phyloP scores from a whole-genome alignment of 805 yeast species.

The Starmera pachycereana region DNA sequence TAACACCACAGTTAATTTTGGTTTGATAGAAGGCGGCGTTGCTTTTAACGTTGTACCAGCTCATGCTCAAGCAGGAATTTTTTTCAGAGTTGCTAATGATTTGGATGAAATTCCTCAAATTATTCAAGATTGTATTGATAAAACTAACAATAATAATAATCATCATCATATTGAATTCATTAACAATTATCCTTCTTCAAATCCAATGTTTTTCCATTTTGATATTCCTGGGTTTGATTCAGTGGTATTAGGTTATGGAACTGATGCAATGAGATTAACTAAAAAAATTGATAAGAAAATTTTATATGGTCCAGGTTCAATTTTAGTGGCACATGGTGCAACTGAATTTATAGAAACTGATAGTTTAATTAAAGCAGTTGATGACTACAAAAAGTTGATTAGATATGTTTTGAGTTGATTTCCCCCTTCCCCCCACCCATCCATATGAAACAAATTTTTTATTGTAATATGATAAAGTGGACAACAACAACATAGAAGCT shows the following conservation, averaged over 20 bases:
- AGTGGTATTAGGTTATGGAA: constrained; percentile 35
- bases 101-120: constrained; percentile 24
- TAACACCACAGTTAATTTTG: constrained; percentile 48
- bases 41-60: constrained; percentile 58
- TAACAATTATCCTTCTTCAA: constrained; percentile 7
- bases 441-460: too few relatives aligned
- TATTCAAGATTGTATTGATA: constrained; percentile 22
- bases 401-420: constrained; percentile 1
- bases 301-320: constrained; percentile 56
- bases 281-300: constrained; percentile 26
- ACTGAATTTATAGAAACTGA: constrained; percentile 36
- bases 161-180: constrained; percentile 4
- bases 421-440: too few relatives aligned
- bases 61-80: constrained; percentile 32
- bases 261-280: constrained; percentile 35
- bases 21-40: constrained; percentile 45
- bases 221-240: constrained; percentile 52
- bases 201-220: constrained; percentile 40
- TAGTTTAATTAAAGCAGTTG: constrained; percentile 37
- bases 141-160: constrained; percentile 12
- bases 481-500: too few relatives aligned
- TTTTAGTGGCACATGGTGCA: constrained; percentile 49
- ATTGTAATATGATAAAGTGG: too few relatives aligned
- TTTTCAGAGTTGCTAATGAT: constrained; percentile 42
- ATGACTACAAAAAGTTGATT: constrained; percentile 37